Base-by-base conservation (phyloP, 805 yeast genomes). In the Candida orba region DNA sequence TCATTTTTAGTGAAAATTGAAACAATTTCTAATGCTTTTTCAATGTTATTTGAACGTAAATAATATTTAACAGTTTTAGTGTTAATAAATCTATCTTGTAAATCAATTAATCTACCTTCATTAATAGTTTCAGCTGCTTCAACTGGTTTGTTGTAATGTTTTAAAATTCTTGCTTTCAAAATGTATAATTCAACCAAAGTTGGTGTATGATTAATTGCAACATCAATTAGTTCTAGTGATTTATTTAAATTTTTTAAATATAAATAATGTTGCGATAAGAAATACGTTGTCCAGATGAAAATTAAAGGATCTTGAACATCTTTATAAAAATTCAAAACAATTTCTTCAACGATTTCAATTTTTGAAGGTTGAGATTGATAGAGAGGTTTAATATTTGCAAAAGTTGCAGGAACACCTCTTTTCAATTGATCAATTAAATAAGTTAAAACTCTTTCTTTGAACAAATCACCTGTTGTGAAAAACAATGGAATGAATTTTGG, bases 61-160 rank as follows among this genome's bases (percentile, higher is more conserved):
- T 75, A 78, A 58, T 93, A 93, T 60, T 88, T 88, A 38, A 85
- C 84, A 7, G 96, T 73, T 57, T 88, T 89, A 43, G 95, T 77
- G 62, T 93, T 93, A 57, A 93, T 78, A 60, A 86, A 91, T 51
- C 99, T 72, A 64, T 93, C 99, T 62, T 88, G 96, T 45, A 84
- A 71, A 60, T 93, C 96, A 44, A 84, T 64, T 42, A 69, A 60
- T 53, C 96, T 75, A 14, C 91, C 96, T 43, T 71, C 73, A 46
- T 81, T 75, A 75, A 89, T 77, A 24, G 71, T 58, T 14, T 72
- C 73, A 18, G 84, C 76, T 13, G 97, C 97, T 24, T 71, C 73
- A 1, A 50, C 56, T 24, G 75, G 54, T 45, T 79, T 70, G n/a
- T 87, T 87, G 36, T 70, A 61, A 51, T 85, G 89, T 59, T 89